These are phyloP conservation scores for Mycena rosella DNA, from an alignment of 768 basidiomycete genomes.

Conservation along the genomic window DNA sequence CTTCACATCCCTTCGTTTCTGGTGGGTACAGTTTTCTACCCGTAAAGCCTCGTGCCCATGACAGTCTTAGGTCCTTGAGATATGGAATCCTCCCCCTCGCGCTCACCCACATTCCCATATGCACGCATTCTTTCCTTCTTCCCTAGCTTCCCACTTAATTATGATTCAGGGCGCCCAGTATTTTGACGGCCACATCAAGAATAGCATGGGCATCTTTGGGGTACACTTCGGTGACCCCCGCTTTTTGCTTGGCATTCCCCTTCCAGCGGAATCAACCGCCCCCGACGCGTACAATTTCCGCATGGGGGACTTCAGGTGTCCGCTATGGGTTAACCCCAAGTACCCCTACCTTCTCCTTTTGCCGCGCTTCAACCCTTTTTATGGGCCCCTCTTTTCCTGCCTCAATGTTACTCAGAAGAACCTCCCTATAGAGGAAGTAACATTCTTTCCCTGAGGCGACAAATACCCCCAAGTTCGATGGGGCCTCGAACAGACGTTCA, in stretches of 20 bases:
- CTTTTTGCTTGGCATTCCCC: slow-evolving; percentile 29
- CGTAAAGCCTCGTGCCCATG: slow-evolving; percentile 14
- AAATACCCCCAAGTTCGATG: not conserved
- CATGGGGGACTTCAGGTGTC: slow-evolving; percentile 22
- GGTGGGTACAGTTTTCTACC: slow-evolving; percentile 13
- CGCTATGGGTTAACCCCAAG: slow-evolving; percentile 25
- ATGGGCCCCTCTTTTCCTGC: slow-evolving; percentile 27
- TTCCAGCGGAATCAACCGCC: slow-evolving; percentile 10
- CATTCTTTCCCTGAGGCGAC: not conserved
- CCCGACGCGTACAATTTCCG: slow-evolving; percentile 22
- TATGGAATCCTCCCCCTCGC: slow-evolving; percentile 21
- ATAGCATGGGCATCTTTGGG: slow-evolving; percentile 30
- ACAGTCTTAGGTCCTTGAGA: slow-evolving; percentile 4
- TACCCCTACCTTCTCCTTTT: slow-evolving; percentile 30
- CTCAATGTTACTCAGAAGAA: slow-evolving; percentile 23
- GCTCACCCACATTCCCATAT: slow-evolving; percentile 12
- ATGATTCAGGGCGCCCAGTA: not conserved
- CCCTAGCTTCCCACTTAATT: not conserved
- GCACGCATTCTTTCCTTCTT: slow-evolving; percentile 15
- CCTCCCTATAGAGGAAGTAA: slow-evolving; percentile 21
- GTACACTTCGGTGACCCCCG: slow-evolving; percentile 29
- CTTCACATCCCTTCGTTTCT: not conserved
- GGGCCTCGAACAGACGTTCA: slow-evolving; percentile 24
- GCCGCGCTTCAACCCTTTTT: slow-evolving; percentile 24
- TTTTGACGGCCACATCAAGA: slow-evolving; percentile 28